Conservation (phyloP, 345 rosid species). For the Viola odorata region DNA sequence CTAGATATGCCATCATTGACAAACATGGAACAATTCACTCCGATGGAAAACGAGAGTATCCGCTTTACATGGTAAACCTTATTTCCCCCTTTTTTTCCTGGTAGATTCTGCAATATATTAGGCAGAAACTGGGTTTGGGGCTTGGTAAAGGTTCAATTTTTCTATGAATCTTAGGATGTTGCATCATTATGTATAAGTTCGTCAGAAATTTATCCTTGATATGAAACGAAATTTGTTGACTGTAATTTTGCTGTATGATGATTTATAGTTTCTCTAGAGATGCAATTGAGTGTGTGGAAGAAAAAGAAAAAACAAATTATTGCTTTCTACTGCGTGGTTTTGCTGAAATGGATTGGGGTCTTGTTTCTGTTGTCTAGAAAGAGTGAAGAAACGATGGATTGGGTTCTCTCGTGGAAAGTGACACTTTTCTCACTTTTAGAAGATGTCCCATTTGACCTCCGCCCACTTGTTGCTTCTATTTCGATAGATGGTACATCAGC, state of each 20-base stretch:
- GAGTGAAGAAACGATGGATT: slow-evolving; percentile 62
- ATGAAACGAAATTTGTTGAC: too few relatives aligned
- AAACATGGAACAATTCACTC: slow-evolving; percentile 48
- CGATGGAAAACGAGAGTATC: slow-evolving; percentile 70
- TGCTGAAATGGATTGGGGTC: slow-evolving; percentile 14
- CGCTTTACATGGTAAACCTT: slow-evolving; percentile 39
- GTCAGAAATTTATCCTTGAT: too few relatives aligned
- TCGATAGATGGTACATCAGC: slow-evolving; percentile 95
- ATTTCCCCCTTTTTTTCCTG: background rate
- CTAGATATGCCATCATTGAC: slow-evolving; percentile 70
- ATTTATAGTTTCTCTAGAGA: background rate
- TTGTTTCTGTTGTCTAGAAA: slow-evolving; percentile 62
- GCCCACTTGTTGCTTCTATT: slow-evolving; percentile 54
- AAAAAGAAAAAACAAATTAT: too few relatives aligned
- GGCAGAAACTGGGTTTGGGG: too few relatives aligned
- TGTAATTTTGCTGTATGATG: background rate
- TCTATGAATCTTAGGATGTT: too few relatives aligned
- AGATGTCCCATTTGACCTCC: slow-evolving; percentile 60
- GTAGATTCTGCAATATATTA: background rate
- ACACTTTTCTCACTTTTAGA: slow-evolving; percentile 61
- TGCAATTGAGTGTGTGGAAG: background rate
- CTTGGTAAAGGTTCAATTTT: too few relatives aligned
- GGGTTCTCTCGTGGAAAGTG: slow-evolving; percentile 69
- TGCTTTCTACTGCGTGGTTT: too few relatives aligned
- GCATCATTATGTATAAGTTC: too few relatives aligned